Percentiles rank a stretch among this genome's conserved stretches.
Evolutionary conservation across 257 asterid species (phyloP).

Genomic region (Coffea canephora): DNA sequence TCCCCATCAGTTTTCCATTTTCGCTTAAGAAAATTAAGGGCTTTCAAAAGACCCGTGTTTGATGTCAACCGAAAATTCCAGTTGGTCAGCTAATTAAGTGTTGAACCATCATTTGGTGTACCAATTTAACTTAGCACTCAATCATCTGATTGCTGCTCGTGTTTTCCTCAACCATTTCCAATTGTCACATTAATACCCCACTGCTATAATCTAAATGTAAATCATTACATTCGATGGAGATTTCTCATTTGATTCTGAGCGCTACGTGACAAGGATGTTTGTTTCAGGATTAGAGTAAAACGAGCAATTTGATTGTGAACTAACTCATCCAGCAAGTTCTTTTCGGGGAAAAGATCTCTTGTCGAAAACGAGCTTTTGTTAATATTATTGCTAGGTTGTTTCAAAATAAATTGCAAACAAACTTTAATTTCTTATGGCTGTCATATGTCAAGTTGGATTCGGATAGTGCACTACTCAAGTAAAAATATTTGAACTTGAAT

Average conservation of each 20-base stretch:
- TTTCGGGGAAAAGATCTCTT: neutral
- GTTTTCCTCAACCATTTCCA: neutral
- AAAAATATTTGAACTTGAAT: too few relatives aligned
- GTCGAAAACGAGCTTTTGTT: neutral
- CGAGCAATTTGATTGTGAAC: neutral
- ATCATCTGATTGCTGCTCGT: neutral
- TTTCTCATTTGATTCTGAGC: neutral
- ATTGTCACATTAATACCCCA: neutral
- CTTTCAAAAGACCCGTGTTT: neutral
- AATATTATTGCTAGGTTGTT: neutral
- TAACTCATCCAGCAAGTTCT: neutral
- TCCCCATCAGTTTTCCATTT: neutral
- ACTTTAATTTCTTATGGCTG: neutral
- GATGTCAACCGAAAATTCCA: neutral
- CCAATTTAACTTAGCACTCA: neutral
- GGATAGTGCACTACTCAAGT: too few relatives aligned
- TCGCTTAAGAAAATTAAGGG: neutral
- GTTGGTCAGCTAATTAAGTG: neutral
- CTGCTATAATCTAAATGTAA: neutral
- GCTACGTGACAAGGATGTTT: neutral
- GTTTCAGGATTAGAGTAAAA: neutral
- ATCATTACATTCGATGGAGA: neutral
- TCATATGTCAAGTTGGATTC: neutral
- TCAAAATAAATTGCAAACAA: too few relatives aligned
- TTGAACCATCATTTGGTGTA: neutral